Base-by-base conservation (phyloP, 1,284 basidiomycete genomes). In the Kalmanozyma brasiliensis region DNA sequence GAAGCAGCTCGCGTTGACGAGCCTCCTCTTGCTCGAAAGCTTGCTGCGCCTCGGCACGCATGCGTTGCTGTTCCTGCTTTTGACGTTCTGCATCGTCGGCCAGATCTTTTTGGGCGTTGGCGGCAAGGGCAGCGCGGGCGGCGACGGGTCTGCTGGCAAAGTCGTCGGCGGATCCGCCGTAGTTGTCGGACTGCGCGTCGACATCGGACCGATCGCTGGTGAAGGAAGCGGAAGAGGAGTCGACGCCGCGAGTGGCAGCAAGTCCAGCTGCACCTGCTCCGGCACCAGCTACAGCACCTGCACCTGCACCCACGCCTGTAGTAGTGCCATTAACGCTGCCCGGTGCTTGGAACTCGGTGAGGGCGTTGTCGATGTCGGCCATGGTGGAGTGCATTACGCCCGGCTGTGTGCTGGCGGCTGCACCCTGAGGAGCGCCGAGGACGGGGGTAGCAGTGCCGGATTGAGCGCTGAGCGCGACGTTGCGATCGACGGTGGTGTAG, bases 401-500 rank as follows among this genome's bases (percentile, higher is more conserved):
- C 0, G 68, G 57, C 30, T 47, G 42, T n/a, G 44, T 24, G 20
- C 49, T 56, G 35, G 49, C 13, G 11, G 38, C 22, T 14, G 32
- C 49, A 13, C 16, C 48, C 34, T 68, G 57, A 23, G 69, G 64
- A 17, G 69, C 63, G 53, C 49, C 52, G 34, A 62, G 51, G 23
- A 67, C 55, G 3, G 64, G 47, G 8, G 71, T 61, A 5, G 56
- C 57, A 7, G 43, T 49, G 34, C 65, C 69, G 1, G 63, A 65
- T 20, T 57, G 53, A 20, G 69, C 63, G 34, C 55, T 62, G 29
- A 67, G 63, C 20, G 74, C 78, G 10, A 73, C 67, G 23, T 53
- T 60, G 33, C 66, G 49, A 49, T 82, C 78, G 42, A 66, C 49
- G 24, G 80, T 79, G 3, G 94, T 97, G 82, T 98, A 98, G 63